Percentiles rank a stretch among this genome's conserved stretches.
Conservation (phyloP, 139 green algal genomes). For the Volvox africanus region DNA sequence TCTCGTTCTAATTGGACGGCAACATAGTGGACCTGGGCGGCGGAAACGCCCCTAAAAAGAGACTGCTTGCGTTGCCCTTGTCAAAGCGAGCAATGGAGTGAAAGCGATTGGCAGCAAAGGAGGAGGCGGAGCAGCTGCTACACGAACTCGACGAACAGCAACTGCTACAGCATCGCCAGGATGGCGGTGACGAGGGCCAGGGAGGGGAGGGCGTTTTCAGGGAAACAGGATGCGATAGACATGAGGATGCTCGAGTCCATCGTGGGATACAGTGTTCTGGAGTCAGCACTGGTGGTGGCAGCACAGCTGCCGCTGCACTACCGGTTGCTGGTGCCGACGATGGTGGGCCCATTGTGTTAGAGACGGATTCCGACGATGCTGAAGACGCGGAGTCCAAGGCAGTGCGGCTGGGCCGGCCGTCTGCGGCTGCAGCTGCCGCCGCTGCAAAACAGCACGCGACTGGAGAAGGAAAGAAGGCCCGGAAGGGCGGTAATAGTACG, state of each 20-base stretch:
- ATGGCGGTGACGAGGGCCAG: neutral
- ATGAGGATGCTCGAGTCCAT: neutral
- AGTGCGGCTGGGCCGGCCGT: constrained; percentile 29
- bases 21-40: neutral
- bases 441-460: constrained; percentile 4
- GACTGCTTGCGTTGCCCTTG: constrained; percentile 94
- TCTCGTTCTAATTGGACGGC: neutral
- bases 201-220: neutral
- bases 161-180: constrained; percentile 9
- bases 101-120: constrained; percentile 72
- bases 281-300: neutral
- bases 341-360: neutral
- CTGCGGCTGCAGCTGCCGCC: neutral
- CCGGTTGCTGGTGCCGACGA: neutral
- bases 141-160: constrained; percentile 48
- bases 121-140: constrained; percentile 74
- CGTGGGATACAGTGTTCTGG: constrained; percentile 25
- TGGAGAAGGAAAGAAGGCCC: neutral
- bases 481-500: neutral
- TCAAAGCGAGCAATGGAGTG: constrained; percentile 86
- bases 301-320: neutral
- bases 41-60: constrained; percentile 65
- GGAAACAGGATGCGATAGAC: neutral
- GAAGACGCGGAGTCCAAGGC: constrained; percentile 64
- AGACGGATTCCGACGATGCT: constrained; percentile 35